Conservation (phyloP, 441 rosid genomes). For the Rhodomyrtus psidioides region DNA sequence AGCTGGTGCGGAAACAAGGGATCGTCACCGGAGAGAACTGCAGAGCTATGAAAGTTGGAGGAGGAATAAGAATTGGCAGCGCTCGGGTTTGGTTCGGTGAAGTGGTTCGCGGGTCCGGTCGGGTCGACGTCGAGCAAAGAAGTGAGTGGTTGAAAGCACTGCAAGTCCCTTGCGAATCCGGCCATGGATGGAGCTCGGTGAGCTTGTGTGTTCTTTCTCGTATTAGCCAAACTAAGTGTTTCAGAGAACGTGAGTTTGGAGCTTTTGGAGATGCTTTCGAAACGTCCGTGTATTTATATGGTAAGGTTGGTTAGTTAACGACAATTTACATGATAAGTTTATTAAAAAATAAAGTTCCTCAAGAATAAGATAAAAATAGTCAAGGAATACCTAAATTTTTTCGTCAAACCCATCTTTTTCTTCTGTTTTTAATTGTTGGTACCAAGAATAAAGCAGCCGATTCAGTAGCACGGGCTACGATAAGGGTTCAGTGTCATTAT, state of each 20-base stretch:
- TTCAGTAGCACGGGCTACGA: too few relatives aligned
- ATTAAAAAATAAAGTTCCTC: not conserved
- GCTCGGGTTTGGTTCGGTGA: slow-evolving; percentile 13
- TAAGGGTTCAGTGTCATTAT: too few relatives aligned
- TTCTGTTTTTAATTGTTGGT: not conserved
- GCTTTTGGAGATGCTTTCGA: not conserved
- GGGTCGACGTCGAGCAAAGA: slow-evolving; percentile 24
- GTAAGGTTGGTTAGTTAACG: not conserved
- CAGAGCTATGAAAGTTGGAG: slow-evolving; percentile 14
- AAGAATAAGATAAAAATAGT: not conserved
- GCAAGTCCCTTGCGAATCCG: slow-evolving; percentile 27
- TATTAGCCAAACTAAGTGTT: not conserved
- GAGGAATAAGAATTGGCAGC: slow-evolving; percentile 8
- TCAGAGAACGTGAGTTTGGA: not conserved
- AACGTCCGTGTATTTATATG: not conserved
- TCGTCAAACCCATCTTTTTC: not conserved
- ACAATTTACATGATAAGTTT: not conserved
- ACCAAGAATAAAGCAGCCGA: not conserved
- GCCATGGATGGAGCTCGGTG: slow-evolving; percentile 21
- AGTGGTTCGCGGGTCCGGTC: slow-evolving; percentile 18
- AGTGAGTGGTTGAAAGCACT: slow-evolving; percentile 15
- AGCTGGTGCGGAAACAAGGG: slow-evolving; percentile 15
- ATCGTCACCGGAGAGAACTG: slow-evolving; percentile 16
- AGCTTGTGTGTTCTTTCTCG: not conserved
- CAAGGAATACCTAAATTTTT: not conserved